Base-by-base conservation (phyloP, 2,329 filamentous ascomycete genomes). In the Hypoxylon sp. region DNA sequence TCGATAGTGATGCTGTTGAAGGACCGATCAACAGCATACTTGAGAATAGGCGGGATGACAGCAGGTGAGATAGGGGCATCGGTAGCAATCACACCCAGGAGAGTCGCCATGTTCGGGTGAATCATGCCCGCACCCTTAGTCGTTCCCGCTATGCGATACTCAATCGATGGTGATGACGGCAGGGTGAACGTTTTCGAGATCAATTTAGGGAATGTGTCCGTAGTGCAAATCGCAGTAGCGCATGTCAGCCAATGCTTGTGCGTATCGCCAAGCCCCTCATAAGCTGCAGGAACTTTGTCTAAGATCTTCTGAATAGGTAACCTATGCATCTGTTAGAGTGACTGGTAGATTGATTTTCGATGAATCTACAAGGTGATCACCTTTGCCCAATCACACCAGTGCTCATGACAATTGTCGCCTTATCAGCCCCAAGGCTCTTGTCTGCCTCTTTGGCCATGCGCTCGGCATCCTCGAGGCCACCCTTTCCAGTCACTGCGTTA, bases 71-170 rank as follows among this genome's bases (percentile, higher is more conserved):
- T 88, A 31, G 94, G 92, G 0, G 92, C 95, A 75, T 99, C 96
- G 13, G 96, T 99, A 76, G 93, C 94, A 76, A 98, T 87, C 68
- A 98, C 92, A 59, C 93, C 94, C 37, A 99, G 89, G 35, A 98
- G 88, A 0, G 96, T 99, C 31, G 94, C 96, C 94, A 99, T 97
- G 84, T 99, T 98, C 52, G 96, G 96, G 78, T 98, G 94, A 80
- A 99, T 97, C 96, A 99, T 99, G 77, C 96, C 96, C 4, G 96
- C 96, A 63, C 96, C 96, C 84, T 99, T 99, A 76, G 95, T 97
- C 89, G 97, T 97, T 74, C 96, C 96, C 11, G 93, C 94, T 54
- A 99, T 91, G 74, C 88, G 87, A 83, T 97, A 99, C 79, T 91
- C 90, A 54, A 89, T 84, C 17, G 85, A 85, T 0, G 92, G 89